Base-by-base conservation (phyloP, 495 filamentous ascomycete species). In the Ramalina intermedia region DNA sequence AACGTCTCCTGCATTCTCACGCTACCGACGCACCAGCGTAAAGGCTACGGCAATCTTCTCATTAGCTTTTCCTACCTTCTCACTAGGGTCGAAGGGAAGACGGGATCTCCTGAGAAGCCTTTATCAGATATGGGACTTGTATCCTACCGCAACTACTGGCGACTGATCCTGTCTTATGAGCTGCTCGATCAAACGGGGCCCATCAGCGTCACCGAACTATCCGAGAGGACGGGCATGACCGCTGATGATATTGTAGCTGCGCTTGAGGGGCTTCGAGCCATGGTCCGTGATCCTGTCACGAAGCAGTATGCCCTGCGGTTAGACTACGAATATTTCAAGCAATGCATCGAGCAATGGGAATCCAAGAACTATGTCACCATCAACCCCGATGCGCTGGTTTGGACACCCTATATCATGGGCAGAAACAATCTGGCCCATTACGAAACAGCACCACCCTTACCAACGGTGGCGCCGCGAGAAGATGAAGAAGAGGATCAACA, bases 321-420 rank as follows among this genome's bases (percentile, higher is more conserved):
- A 23, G 88, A 96, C 58, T 74, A 82, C 47, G 66, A 75, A 0
- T 94, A 83, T 55, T 94, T 88, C 58, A 73, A 79, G 41, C 78
- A 90, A 51, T 90, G 89, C 59, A 85, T 96, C 49, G 72, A 75
- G 11, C 84, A 84, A 45, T 90, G 88, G 79, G 85, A 94, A 62
- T 73, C 69, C 44, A 95, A 94, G 60, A 76, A 79, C 6, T 90
- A 94, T 55, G 80, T 93, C 14, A 84, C 79, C 51, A 76, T 98
- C 36, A 88, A 94, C 56, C 79, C 81, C 2, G 77, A 81, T 49
- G 78, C 79, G 9, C 72, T 98, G 36, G 80, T 89, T 3, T 98
- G 91, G 91, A 95, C 86, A n/a, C 91, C 93, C 12, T 98, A 91
- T 63, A 78, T 98, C 46, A 96, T 95, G 87, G 89, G 90, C 20